These are phyloP conservation scores for Penicillium macrosclerotiorum DNA, from an alignment of 495 filamentous ascomycete species.

Conservation along the genomic window DNA sequence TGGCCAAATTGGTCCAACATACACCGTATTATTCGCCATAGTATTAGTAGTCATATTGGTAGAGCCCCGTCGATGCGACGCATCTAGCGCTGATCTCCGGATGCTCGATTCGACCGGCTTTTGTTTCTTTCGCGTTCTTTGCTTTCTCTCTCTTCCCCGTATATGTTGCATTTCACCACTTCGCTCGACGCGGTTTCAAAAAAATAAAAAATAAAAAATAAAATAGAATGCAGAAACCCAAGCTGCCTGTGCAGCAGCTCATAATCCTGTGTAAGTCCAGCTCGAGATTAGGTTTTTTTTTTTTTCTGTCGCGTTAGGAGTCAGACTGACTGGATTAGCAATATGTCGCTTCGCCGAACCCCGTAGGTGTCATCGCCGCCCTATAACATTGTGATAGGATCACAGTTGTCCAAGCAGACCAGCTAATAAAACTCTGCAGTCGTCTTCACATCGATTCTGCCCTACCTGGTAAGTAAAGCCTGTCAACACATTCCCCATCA, in stretches of 20 bases:
- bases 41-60: no score
- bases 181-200: no score
- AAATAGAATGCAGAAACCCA: slow-evolving; percentile 33
- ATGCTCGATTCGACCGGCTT: no score
- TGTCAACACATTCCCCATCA: not conserved
- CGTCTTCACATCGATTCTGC: slow-evolving; percentile 79
- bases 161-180: no score
- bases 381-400: no score
- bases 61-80: no score
- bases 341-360: slow-evolving; percentile 83
- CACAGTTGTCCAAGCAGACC: no score
- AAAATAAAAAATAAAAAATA: not conserved
- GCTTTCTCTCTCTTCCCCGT: not conserved
- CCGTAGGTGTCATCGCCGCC: slow-evolving; percentile 26
- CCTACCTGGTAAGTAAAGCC: slow-evolving; percentile 73
- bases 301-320: not conserved
- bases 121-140: not conserved
- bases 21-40: no score
- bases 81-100: no score
- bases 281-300: no score
- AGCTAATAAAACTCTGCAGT: slow-evolving; percentile 35
- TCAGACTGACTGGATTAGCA: slow-evolving; percentile 29
- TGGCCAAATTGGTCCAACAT: no score
- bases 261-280: slow-evolving; percentile 66
- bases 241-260: slow-evolving; percentile 50